phyloP scores from a whole-genome alignment of 768 basidiomycete species.

The Naematelia aurantialba region DNA sequence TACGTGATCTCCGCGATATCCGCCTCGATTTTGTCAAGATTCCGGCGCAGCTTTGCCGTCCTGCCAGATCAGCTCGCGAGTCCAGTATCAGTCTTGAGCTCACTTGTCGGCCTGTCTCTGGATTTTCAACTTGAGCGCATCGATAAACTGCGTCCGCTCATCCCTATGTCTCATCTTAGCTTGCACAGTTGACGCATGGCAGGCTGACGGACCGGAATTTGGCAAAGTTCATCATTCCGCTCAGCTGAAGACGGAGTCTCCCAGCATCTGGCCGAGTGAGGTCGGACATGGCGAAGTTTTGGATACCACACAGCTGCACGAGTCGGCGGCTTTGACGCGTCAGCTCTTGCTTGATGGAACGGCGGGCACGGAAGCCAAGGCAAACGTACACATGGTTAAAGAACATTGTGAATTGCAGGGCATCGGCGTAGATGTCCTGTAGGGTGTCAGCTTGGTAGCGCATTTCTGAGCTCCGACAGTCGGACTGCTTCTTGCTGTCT shows the following conservation, averaged over 20 bases:
- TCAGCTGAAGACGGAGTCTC: constrained; percentile 70
- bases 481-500: too few species aligned
- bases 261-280: constrained; percentile 67
- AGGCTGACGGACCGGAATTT: constrained; percentile 67
- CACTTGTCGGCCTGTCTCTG: constrained; percentile 34
- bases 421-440: constrained; percentile 36
- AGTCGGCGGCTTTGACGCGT: constrained; percentile 25
- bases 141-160: constrained; percentile 29
- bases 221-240: constrained; percentile 88
- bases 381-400: constrained; percentile 43
- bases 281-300: constrained; percentile 69
- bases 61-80: constrained; percentile 1
- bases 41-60: constrained; percentile 19
- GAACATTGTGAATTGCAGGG: constrained; percentile 46
- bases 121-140: constrained; percentile 55
- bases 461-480: too few species aligned
- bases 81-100: neutral
- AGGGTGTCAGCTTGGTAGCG: constrained; percentile 5
- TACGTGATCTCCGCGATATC: constrained; percentile 46
- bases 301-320: constrained; percentile 34
- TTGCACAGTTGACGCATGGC: neutral
- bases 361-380: neutral
- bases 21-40: constrained; percentile 32
- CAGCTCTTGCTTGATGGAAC: constrained; percentile 9
- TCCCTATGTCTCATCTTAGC: constrained; percentile 18